These are phyloP conservation scores for Diatrype stigma DNA, from an alignment of 2,329 filamentous ascomycete genomes.

Conservation along the genomic window DNA sequence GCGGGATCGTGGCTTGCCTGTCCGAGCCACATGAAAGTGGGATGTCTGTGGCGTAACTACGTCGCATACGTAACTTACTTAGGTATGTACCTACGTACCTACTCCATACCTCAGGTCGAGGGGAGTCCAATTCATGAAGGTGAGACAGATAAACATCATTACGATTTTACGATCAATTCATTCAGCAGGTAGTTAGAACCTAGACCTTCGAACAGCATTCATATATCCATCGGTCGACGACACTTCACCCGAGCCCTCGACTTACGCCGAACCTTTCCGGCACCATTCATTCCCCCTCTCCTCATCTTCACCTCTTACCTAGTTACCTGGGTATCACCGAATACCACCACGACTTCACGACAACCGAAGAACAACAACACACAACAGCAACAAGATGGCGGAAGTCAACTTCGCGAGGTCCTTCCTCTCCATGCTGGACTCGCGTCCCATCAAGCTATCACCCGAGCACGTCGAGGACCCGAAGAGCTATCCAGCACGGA, in stretches of 20 bases:
- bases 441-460: conserved; percentile 74
- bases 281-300: not conserved
- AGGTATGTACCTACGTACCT: too few relatives aligned
- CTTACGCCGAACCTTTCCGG: too few relatives aligned
- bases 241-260: too few relatives aligned
- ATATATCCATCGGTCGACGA: too few relatives aligned
- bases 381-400: conserved; percentile 52
- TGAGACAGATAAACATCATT: too few relatives aligned
- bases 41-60: not conserved
- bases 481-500: conserved; percentile 68
- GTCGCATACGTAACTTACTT: too few relatives aligned
- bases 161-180: too few relatives aligned
- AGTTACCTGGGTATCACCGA: not conserved
- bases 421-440: conserved; percentile 77
- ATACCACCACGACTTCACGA: not conserved
- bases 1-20: not conserved
- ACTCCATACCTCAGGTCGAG: too few relatives aligned
- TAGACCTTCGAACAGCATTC: too few relatives aligned
- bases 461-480: conserved; percentile 88
- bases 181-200: too few relatives aligned
- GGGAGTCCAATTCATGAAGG: too few relatives aligned
- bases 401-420: conserved; percentile 80
- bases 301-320: too few relatives aligned
- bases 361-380: not conserved
- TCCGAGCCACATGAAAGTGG: not conserved